These are phyloP conservation scores for Endothia cerciana DNA, from an alignment of 2,329 filamentous ascomycete species.

Conservation along the genomic window DNA sequence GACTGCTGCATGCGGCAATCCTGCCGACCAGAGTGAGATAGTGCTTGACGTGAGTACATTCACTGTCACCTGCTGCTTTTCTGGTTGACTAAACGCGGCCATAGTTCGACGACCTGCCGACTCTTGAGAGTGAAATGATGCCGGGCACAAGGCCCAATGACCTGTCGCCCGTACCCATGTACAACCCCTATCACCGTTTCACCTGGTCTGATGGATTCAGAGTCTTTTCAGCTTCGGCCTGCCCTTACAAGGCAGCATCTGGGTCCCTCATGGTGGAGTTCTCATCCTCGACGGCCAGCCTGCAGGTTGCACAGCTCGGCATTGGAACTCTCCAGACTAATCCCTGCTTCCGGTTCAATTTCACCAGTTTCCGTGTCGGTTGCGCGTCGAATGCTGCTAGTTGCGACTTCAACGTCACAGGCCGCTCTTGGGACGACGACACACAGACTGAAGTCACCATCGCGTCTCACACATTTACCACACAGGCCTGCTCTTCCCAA, in stretches of 20 bases:
- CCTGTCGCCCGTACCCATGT: constrained; percentile 24
- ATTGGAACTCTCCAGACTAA: constrained; percentile 31
- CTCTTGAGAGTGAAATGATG: constrained; percentile 16
- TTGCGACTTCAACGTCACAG: constrained; percentile 45
- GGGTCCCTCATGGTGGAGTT: constrained; percentile 38
- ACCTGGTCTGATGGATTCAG: constrained; percentile 42
- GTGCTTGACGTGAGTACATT: constrained; percentile 29
- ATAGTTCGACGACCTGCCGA: constrained; percentile 34
- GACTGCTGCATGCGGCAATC: constrained; percentile 23
- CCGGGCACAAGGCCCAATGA: constrained; percentile 5
- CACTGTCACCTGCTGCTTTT: too few species aligned
- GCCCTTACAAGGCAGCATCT: constrained; percentile 37
- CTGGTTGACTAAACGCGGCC: constrained; percentile 7
- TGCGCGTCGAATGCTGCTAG: constrained; percentile 40
- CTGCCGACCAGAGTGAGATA: constrained; percentile 20
- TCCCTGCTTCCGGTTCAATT: constrained; percentile 41
- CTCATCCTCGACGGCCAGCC: background rate
- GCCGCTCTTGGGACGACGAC: constrained; percentile 36
- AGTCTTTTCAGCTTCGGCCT: constrained; percentile 37
- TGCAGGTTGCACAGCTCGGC: constrained; percentile 34
- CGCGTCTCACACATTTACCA: constrained; percentile 31
- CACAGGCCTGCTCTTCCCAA: constrained; percentile 38
- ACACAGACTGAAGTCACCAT: constrained; percentile 32
- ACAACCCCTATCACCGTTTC: constrained; percentile 37
- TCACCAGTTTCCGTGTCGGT: constrained; percentile 43